A percentile compares a stretch with the other conserved stretches of the same genome.
phyloP scores from a whole-genome alignment of 768 basidiomycete species.

The Bullera alba region DNA sequence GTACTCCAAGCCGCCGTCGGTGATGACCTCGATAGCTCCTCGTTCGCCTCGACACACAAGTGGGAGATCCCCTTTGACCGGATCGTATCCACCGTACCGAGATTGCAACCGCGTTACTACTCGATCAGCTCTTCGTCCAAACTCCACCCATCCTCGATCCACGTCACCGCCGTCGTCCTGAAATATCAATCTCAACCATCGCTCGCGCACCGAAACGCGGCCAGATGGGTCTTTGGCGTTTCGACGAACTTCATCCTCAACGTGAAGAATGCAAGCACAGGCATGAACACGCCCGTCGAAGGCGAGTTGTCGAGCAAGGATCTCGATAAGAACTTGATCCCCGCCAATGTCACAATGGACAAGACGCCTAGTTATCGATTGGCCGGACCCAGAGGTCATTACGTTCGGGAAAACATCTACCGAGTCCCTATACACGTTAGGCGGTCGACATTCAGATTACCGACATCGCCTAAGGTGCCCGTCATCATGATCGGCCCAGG shows the following conservation, averaged over 20 bases:
- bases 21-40: constrained; percentile 56
- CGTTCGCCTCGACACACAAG: constrained; percentile 66
- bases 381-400: constrained; percentile 81
- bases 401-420: constrained; percentile 62
- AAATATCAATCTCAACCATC: constrained; percentile 69
- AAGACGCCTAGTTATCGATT: constrained; percentile 67
- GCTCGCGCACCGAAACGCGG: constrained; percentile 51
- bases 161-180: constrained; percentile 90
- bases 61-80: constrained; percentile 96
- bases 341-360: constrained; percentile 41
- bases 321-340: no score
- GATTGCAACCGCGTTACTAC: constrained; percentile 94
- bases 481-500: constrained; percentile 99
- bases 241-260: constrained; percentile 94
- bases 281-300: constrained; percentile 27
- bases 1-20: constrained; percentile 84
- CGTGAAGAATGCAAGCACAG: constrained; percentile 62
- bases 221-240: constrained; percentile 74
- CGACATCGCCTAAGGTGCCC: constrained; percentile 95
- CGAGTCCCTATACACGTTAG: constrained; percentile 91
- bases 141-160: constrained; percentile 76
- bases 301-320: constrained; percentile 24
- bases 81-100: constrained; percentile 84
- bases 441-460: constrained; percentile 90
- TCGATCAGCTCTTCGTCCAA: constrained; percentile 98